Percentiles rank a stretch among this genome's conserved stretches.
Conservation (phyloP, 2,329 filamentous ascomycete genomes). For the Beauveria asiatica region DNA sequence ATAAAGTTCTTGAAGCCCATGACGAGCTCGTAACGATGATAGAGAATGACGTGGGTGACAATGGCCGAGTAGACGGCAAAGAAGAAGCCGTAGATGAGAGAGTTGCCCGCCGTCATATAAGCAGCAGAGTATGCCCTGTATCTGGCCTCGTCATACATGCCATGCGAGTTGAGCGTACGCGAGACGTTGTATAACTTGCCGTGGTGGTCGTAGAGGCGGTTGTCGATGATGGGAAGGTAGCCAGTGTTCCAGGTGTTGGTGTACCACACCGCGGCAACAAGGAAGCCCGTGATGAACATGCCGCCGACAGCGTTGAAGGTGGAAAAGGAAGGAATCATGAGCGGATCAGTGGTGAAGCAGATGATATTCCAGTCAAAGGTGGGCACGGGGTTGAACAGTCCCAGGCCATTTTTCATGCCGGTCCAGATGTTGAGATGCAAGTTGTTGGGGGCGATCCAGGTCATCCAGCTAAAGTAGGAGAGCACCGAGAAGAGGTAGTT, state of each 20-base stretch:
- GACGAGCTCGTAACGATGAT: conserved; percentile 22
- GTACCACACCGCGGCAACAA: conserved; percentile 39
- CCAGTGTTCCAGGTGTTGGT: conserved; percentile 38
- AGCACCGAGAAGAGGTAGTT: conserved; percentile 36
- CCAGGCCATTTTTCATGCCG: conserved; percentile 23
- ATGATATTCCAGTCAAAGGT: conserved; percentile 39
- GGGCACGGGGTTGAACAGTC: conserved; percentile 34
- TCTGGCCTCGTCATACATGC: conserved; percentile 41
- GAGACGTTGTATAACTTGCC: conserved; percentile 41
- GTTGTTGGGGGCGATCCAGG: conserved; percentile 36
- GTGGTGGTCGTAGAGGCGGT: conserved; percentile 49
- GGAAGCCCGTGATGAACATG: conserved; percentile 42
- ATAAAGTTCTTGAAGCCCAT: conserved; percentile 20
- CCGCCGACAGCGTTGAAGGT: conserved; percentile 21
- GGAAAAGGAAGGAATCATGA: conserved; percentile 17
- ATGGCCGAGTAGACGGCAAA: conserved; percentile 23
- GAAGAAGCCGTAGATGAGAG: conserved; percentile 23
- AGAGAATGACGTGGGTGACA: conserved; percentile 23
- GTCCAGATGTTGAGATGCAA: conserved; percentile 19
- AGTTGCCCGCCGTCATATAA: conserved; percentile 18
- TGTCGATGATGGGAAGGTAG: conserved; percentile 47
- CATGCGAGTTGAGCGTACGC: conserved; percentile 39
- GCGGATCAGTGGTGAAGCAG: conserved; percentile 12
- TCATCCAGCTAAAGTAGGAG: conserved; percentile 36
- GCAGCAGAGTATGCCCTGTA: conserved; percentile 38